Evolutionary conservation across 169 alveolate species (phyloP), one percentile per base, ranked within the genome.

Genomic region (Eimeria acervulina): DNA sequence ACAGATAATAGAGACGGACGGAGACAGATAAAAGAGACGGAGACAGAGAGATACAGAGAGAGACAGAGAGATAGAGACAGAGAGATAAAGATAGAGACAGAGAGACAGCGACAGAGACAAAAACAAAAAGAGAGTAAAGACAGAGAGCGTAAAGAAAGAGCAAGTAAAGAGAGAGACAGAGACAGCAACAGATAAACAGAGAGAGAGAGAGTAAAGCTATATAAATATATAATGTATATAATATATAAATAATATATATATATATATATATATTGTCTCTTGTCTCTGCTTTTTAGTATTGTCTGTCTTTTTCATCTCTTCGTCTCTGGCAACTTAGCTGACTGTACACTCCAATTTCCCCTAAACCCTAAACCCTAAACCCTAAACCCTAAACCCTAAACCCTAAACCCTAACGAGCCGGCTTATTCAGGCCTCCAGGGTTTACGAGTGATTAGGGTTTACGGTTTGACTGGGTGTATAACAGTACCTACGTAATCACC

Each of bases 301-400:
- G 1, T 42, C 26, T 15, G 42, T 21, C 66, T 21, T 61, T 61
- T 6, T 23, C 15, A 4, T 61, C 8, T 8, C 40, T 72, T 59
- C 19, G n/a, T 21, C 59, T 52, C 55, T 52, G 68, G n/a, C n/a
- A n/a, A 13, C 2, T 2, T 17, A 44, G 38, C 31, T 19, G 42
- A 19, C 26, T 26, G 33, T 38, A 8, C 59, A 72, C 84, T 44
- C 47, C 38, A 72, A 12, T 7, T 7, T 7, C 12, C 5, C 55
- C 55, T 47, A 47, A 72, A 72, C 84, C 84, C 84, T 72, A 72
- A 28, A 72, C 84, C 84, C 84, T 72, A 72, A 72, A 72, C 74
- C 74, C 74, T 63, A 63, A 63, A 63, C 74, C 84, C 84, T 72
- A 72, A 72, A 72, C 84, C 42, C 84, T 72, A 72, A 72, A 72